Conservation (phyloP, 306 rosid genomes). For the Morella rubra region DNA sequence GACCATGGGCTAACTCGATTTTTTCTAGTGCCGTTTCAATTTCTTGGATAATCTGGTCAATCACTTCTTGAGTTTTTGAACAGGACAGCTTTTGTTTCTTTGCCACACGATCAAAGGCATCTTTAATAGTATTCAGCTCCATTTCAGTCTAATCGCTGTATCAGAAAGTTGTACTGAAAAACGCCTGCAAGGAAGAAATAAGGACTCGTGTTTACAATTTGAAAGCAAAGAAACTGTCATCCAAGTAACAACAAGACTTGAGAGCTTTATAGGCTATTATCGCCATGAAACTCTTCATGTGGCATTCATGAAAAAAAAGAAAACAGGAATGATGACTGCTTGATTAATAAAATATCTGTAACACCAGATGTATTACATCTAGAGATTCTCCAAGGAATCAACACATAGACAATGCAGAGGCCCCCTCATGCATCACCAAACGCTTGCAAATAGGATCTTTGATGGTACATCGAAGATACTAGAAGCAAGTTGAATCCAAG, state of each 20-base stretch:
- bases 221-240: neutral
- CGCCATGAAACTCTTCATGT: neutral
- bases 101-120: conserved; percentile 80
- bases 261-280: neutral
- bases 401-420: neutral
- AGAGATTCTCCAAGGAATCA: conserved; percentile 1
- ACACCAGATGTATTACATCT: neutral
- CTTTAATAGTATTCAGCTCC: conserved; percentile 80
- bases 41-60: conserved; percentile 54
- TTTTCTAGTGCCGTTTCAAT: conserved; percentile 54
- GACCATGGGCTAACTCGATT: conserved; percentile 47
- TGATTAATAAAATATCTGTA: neutral
- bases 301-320: neutral
- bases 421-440: neutral
- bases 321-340: neutral
- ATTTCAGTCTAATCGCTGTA: conserved; percentile 25
- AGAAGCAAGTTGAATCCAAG: neutral
- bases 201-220: conserved; percentile 15
- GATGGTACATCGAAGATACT: neutral
- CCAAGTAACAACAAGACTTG: neutral
- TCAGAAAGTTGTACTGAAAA: conserved; percentile 36
- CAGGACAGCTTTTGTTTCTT: conserved; percentile 87
- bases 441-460: neutral
- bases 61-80: conserved; percentile 73
- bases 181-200: neutral